phyloP scores from a whole-genome alignment of 768 basidiomycete species.

The Agaricus subrufescens region DNA sequence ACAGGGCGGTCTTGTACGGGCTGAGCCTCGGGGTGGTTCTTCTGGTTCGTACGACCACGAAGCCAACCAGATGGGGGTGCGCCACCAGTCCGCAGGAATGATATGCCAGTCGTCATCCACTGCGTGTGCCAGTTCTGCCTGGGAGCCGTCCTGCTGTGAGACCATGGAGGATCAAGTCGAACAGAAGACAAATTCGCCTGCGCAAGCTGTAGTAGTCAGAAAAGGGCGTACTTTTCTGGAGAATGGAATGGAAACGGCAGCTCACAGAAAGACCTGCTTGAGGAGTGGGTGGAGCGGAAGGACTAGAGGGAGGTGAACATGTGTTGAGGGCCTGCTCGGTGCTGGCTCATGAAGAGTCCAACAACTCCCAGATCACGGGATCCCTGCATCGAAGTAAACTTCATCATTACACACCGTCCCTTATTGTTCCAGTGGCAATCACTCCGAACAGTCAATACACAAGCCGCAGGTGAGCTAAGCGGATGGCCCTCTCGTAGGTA shows the following conservation, averaged over 20 bases:
- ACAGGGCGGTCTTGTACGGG: slow-evolving; percentile 22
- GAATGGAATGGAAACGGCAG: neutral
- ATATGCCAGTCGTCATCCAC: slow-evolving; percentile 38
- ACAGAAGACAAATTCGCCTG: slow-evolving; percentile 2
- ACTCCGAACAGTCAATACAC: too few relatives aligned
- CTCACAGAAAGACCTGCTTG: slow-evolving; percentile 3
- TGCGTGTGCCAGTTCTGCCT: slow-evolving; percentile 14
- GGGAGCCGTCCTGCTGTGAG: neutral
- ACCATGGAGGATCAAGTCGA: slow-evolving; percentile 4
- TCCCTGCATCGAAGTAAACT: neutral
- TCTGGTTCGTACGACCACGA: slow-evolving; percentile 33
- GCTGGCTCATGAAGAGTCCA: slow-evolving; percentile 3
- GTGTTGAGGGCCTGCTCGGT: slow-evolving; percentile 12
- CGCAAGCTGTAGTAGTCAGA: neutral
- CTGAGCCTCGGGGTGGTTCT: slow-evolving; percentile 15
- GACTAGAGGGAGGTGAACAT: slow-evolving; percentile 10
- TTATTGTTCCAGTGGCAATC: too few relatives aligned
- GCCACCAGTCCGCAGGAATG: slow-evolving; percentile 35
- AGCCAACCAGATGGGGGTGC: slow-evolving; percentile 30
- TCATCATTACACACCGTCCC: too few relatives aligned
- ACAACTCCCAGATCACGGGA: slow-evolving; percentile 11
- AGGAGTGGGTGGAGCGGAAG: neutral
- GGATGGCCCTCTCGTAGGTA: too few relatives aligned
- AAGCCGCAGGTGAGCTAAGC: too few relatives aligned
- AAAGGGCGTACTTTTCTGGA: neutral